These are phyloP conservation scores for Mycena belliarum DNA, from an alignment of 768 basidiomycete species.

Conservation along the genomic window DNA sequence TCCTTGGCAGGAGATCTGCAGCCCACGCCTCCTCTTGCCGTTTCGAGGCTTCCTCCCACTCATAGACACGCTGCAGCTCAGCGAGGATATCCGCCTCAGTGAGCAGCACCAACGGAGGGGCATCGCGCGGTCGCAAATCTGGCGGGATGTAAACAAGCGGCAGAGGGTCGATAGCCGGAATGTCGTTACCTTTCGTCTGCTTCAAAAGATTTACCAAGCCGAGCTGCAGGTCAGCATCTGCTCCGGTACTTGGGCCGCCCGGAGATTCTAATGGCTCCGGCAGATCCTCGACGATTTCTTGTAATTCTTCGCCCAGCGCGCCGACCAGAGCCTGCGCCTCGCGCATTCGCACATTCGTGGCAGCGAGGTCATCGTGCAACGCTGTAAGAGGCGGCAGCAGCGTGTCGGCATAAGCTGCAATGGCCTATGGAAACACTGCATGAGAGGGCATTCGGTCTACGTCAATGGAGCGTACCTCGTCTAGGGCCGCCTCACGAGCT, in stretches of 20 bases:
- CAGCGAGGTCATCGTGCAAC: conserved; percentile 25
- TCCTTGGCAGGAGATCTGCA: conserved; percentile 12
- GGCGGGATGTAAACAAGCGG: neutral
- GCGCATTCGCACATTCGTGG: conserved; percentile 16
- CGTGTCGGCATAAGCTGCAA: conserved; percentile 19
- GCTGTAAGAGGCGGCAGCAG: conserved; percentile 27
- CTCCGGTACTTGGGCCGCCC: neutral
- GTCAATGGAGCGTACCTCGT: conserved; percentile 24
- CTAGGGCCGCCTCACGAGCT: conserved; percentile 24
- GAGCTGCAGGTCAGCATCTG: conserved; percentile 20
- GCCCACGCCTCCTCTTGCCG: conserved; percentile 22
- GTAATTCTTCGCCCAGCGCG: conserved; percentile 36
- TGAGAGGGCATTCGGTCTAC: neutral
- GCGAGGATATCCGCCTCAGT: conserved; percentile 24
- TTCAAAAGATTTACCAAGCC: conserved; percentile 23
- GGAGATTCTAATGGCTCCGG: neutral
- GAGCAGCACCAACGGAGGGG: conserved; percentile 27
- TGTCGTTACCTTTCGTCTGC: conserved; percentile 13
- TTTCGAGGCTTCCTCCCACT: conserved; percentile 6
- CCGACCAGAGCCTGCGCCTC: conserved; percentile 36
- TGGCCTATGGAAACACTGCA: conserved; percentile 16
- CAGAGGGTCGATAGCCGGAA: neutral
- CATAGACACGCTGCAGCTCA: conserved; percentile 20
- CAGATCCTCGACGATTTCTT: conserved; percentile 25
- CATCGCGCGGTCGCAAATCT: conserved; percentile 23